Base-by-base conservation (phyloP, 345 rosid species). In the Geranium brycei region DNA sequence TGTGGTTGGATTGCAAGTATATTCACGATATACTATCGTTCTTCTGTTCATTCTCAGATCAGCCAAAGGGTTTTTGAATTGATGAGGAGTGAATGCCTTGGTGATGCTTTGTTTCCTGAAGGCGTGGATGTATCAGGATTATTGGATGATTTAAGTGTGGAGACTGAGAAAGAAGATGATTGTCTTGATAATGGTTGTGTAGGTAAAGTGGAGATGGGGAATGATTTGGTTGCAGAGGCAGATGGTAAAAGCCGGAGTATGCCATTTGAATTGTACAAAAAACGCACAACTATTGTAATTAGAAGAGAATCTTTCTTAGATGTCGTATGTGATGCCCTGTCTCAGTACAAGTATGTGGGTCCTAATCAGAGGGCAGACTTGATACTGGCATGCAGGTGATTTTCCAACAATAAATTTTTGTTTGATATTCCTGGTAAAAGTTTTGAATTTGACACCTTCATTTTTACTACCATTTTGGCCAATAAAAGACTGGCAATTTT, bases 301-400 rank as follows among this genome's bases (percentile, higher is more conserved):
- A 75, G 75, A 28, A 78, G 97, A 69, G 85, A 80, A 64, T 64
- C 78, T 51, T 93, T 93, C 83, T 64, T 91, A 31, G 83, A 84
- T 77, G 83, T 88, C 75, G 95, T 91, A 51, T 93, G 96, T 62
- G 83, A 74, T 73, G 81, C 93, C 32, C 77, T 91, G 62, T 78
- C 89, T 64, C 93, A 95, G 19, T 95, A 95, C 57, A 91, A 91
- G 81, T 95, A 95, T 59, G 89, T 95, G 76, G 96, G 97, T 35
- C 89, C 84, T 38, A 83, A 95, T 70, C 97, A 91, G 80, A 84
- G 89, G 83, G 99, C 96, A 18, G 99, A 95, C 78, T 73, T 95
- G 80, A 72, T 78, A 77, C 81, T 95, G 73, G 97, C 99, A 51
- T 91, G 97, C 99, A 91, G 99, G 99, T 95, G 76, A 67, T 6